Conservation (phyloP, 73 alveolate genomes). For the Tetrahymena thermophila region DNA sequence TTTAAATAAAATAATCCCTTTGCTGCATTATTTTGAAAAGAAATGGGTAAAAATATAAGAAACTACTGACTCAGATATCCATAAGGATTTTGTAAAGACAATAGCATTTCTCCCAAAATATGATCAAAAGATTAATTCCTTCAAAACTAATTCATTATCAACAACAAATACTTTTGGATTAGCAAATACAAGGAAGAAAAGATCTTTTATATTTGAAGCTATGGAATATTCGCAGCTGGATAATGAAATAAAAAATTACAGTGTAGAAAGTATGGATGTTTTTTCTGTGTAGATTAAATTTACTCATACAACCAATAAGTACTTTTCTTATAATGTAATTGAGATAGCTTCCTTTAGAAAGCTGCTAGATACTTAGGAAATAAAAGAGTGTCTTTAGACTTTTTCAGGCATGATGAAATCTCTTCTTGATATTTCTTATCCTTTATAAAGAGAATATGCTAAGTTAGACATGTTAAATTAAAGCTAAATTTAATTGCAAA, state of each 20-base stretch:
- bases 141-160: background rate
- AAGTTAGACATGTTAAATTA: background rate
- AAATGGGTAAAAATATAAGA: background rate
- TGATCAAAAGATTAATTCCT: background rate
- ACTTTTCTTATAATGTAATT: background rate
- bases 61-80: background rate
- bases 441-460: background rate
- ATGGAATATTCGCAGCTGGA: background rate
- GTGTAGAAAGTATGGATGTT: background rate
- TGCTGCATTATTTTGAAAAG: background rate
- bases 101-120: background rate
- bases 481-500: background rate
- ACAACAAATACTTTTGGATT: background rate
- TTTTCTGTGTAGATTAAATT: background rate
- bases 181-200: background rate
- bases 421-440: background rate
- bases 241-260: background rate
- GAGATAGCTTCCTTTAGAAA: background rate
- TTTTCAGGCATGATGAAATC: background rate
- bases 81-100: background rate
- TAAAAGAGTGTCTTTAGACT: background rate
- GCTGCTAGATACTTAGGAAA: background rate
- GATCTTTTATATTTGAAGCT: background rate
- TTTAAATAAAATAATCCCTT: background rate
- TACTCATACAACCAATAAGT: background rate